Evolutionary conservation across 2,329 filamentous ascomycete genomes (phyloP), one percentile per base, ranked within the genome.

Genomic region (Juglanconis sp.): DNA sequence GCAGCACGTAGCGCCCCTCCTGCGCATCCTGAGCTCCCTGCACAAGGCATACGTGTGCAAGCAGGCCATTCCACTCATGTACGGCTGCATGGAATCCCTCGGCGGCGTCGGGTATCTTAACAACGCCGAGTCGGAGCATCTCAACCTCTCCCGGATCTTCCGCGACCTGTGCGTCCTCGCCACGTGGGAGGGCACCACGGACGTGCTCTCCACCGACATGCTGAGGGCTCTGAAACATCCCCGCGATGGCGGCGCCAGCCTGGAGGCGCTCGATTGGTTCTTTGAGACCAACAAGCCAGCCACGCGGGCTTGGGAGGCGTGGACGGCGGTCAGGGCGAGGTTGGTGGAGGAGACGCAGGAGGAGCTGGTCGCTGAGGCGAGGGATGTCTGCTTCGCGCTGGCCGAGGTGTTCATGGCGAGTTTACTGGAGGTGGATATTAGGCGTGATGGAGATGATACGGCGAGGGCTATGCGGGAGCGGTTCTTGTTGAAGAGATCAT

Each of bases 111-210:
- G 87, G 0, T 90, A 89, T 65, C 79, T 87, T 31, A 78, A 86
- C 67, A 88, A 74, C 64, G 77, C 81, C 42, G 81, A 85, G 61
- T 82, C 85, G 60, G 84, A 86, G 53, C 80, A 85, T 42, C 75
- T 90, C 60, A 92, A 91, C 67, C 74, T 91, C 3, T 81, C 87
- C 0, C 80, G 87, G 6, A 75, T 91, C 1, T 85, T 86, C 66
- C 81, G 89, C 7, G 88, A 91, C 66, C 83, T 81, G 1, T 77
- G 74, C 7, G 88, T 90, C 3, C 74, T 61, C 30, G 42, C 58
- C 15, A 61, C 48, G 53, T 90, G 87, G 86, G 87, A 90, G 71
- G 87, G 88, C 1, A 91, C 89, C 0, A 90, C 87, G 0, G 87
- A 90, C 66, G 86, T 92, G 5, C 77, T 92, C 58, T 84, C 84